Percentiles rank a stretch among this genome's conserved stretches.
These are phyloP conservation scores for Diplogelasinospora grovesii DNA, from an alignment of 495 filamentous ascomycete genomes.

Conservation along the genomic window DNA sequence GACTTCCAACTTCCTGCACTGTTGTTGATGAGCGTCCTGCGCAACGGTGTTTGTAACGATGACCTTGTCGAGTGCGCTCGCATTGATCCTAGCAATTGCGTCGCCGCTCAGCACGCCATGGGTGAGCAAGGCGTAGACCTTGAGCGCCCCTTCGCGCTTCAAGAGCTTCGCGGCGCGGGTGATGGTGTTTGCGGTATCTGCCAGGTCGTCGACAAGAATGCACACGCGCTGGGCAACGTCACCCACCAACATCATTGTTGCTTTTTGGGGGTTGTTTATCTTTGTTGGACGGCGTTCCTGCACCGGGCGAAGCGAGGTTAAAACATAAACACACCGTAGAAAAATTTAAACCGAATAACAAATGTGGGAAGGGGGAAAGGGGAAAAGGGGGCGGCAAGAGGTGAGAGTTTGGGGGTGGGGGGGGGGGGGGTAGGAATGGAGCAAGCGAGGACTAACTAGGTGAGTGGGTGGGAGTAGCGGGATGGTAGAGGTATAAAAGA, in stretches of 20 bases:
- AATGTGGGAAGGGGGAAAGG: no score
- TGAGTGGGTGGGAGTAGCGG: no score
- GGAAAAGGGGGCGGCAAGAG: no score
- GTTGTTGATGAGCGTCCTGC: slow-evolving; percentile 65
- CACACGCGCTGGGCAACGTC: slow-evolving; percentile 75
- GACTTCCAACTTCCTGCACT: slow-evolving; percentile 80
- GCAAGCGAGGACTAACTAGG: no score
- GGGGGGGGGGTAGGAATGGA: no score
- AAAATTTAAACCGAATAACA: no score
- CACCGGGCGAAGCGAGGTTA: no score
- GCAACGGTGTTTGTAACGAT: slow-evolving; percentile 93
- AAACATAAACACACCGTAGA: no score
- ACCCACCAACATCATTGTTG: slow-evolving; percentile 97
- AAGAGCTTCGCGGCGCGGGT: slow-evolving; percentile 92
- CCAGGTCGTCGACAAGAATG: slow-evolving; percentile 90
- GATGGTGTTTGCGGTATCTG: slow-evolving; percentile 94
- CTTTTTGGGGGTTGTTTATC: slow-evolving; percentile 89
- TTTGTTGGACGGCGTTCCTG: slow-evolving; percentile 96
- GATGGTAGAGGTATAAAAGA: no score
- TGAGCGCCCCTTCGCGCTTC: slow-evolving; percentile 85
- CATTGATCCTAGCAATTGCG: slow-evolving; percentile 91
- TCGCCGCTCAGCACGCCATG: slow-evolving; percentile 93
- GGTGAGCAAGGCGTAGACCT: slow-evolving; percentile 85
- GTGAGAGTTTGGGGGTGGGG: background rate
- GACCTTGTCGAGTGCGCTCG: slow-evolving; percentile 80